phyloP scores from a whole-genome alignment of 108 stramenopile species.

The Discostella pseudostelligera region DNA sequence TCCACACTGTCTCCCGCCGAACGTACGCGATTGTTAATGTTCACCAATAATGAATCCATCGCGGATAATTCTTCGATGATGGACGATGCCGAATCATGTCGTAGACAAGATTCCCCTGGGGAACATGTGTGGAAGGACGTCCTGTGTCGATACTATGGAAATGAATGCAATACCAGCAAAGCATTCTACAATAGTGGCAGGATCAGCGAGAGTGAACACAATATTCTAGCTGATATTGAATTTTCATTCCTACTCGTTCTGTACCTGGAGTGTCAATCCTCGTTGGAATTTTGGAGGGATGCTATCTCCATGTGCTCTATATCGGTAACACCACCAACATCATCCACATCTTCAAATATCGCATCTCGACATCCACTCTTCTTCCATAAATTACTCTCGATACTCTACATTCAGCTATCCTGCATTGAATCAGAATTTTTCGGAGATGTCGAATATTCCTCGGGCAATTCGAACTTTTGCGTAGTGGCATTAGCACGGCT shows the following conservation, averaged over 20 bases:
- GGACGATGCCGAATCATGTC: slow-evolving; percentile 7
- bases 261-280: slow-evolving; percentile 67
- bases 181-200: neutral
- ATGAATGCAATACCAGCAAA: neutral
- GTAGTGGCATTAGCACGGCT: slow-evolving; percentile 49
- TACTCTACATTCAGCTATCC: slow-evolving; percentile 54
- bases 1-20: slow-evolving; percentile 46
- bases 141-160: slow-evolving; percentile 45
- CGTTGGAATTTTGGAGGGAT: slow-evolving; percentile 83
- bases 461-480: slow-evolving; percentile 63
- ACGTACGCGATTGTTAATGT: slow-evolving; percentile 57
- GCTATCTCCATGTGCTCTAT: slow-evolving; percentile 50
- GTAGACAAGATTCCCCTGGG: slow-evolving; percentile 9
- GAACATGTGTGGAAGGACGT: slow-evolving; percentile 49
- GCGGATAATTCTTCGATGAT: neutral
- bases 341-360: neutral
- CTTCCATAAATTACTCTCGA: slow-evolving; percentile 41
- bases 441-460: slow-evolving; percentile 68
- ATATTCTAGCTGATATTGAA: slow-evolving; percentile 78
- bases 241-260: slow-evolving; percentile 71
- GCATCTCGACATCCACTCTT: slow-evolving; percentile 30
- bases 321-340: neutral
- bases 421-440: slow-evolving; percentile 76
- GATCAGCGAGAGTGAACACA: neutral
- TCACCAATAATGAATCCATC: slow-evolving; percentile 3